Base-by-base conservation (phyloP, 2,329 filamentous ascomycete species). In the Microsporum audouinii region DNA sequence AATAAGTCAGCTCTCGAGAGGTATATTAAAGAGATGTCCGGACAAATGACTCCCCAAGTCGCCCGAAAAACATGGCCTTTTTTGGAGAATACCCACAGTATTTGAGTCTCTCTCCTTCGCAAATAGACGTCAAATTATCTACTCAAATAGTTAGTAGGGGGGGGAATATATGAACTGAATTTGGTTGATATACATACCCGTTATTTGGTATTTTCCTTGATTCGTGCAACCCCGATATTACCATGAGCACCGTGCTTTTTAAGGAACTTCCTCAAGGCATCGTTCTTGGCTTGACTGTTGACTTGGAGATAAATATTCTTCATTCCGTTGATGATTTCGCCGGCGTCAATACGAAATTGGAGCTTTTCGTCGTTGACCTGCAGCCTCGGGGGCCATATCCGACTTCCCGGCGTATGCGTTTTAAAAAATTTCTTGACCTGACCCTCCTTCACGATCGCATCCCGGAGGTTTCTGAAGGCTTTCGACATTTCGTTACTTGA, bases 301-400 rank as follows among this genome's bases (percentile, higher is more conserved):
- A 60, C 59, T 23, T 60, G 59, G 14, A 60, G 45, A 6, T 60
- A 60, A 14, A 60, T 56, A 8, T 31, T 29, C 33, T 60, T 60
- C 47, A 29, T 56, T 17, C 59, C 59, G 17, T 60, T 45, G 12
- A 29, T 60, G 14, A 56, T 4, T 33, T 60, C 47, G n/a, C 59
- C 59, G 5, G 59, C 59, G 23, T 60, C 59, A n/a, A 60, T 12
- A 5, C 59, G 59, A 2, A 60, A 38, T 34, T 60, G 59, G 14
- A 5, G 38, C 49, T 60, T 60, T 17, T 57, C n/a, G 33, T 60
- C 59, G 5, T 60, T 60, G 3, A 31, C 17, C 17, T 17, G 17
- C 27, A 5, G 29, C n/a, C 49, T 57, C 14, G 45, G 45, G 14
- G 45, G 59, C 8, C 17, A 38, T 45, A 33, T 61, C 36, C 34